A percentile compares a stretch with the other conserved stretches of the same genome.
These are phyloP conservation scores for Symbiodinium natans DNA, from an alignment of 73 alveolate genomes.

Conservation along the genomic window DNA sequence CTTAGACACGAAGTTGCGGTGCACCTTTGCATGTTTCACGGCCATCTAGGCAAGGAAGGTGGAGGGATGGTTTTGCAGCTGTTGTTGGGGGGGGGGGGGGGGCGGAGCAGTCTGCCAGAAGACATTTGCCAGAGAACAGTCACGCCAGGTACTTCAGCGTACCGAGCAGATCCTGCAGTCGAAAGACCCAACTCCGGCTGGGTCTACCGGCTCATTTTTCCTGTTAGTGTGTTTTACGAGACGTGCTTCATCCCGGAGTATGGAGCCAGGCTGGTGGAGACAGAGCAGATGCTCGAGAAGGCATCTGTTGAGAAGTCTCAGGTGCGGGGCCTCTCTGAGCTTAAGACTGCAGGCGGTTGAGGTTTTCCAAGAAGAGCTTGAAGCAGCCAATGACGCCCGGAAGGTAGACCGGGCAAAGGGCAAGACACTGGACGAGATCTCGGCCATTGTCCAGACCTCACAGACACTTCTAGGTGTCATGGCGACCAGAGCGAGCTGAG, in stretches of 20 bases:
- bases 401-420: conserved; percentile 96
- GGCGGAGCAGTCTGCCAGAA: too few relatives aligned
- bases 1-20: conserved; percentile 97
- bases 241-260: too few relatives aligned
- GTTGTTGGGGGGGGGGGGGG: too few relatives aligned
- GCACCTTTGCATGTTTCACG: conserved; percentile 16
- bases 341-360: background rate
- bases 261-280: conserved; percentile 92
- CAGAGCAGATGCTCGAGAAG: conserved; percentile 97
- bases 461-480: background rate
- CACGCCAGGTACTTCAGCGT: conserved; percentile 18
- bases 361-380: background rate
- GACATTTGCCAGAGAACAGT: background rate
- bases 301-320: conserved; percentile 95
- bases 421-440: conserved; percentile 93
- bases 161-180: conserved; percentile 89
- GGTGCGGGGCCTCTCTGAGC: conserved; percentile 33
- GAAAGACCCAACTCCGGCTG: conserved; percentile 91
- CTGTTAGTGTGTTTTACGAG: background rate
- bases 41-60: too few relatives aligned
- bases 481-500: too few relatives aligned
- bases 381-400: background rate
- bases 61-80: too few relatives aligned
- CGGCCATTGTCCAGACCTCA: conserved; percentile 95
- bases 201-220: background rate